Conservation (phyloP, 257 asterid species). For the Solanum microdontum region DNA sequence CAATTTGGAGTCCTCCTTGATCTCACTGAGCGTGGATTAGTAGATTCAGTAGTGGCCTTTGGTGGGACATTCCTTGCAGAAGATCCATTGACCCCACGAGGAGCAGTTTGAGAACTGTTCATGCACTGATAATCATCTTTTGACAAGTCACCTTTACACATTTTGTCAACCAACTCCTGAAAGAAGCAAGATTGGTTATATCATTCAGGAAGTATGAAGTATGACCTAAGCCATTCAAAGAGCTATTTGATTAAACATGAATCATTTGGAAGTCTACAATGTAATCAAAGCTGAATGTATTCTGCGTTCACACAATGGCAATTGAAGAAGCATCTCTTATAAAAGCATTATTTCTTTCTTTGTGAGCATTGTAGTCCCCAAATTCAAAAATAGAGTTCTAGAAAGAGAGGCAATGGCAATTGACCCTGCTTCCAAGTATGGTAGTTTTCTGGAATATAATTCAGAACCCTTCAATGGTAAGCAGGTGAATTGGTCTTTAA, state of each 20-base stretch:
- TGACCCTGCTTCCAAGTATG: not conserved
- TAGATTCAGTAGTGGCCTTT: slow-evolving; percentile 34
- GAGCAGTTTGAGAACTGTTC: slow-evolving; percentile 36
- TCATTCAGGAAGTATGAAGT: not conserved
- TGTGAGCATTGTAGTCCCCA: not conserved
- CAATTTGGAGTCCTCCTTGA: slow-evolving; percentile 94
- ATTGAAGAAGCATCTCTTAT: not conserved
- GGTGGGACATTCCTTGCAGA: slow-evolving; percentile 25
- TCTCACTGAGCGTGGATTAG: slow-evolving; percentile 69
- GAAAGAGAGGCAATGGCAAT: not conserved
- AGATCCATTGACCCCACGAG: slow-evolving; percentile 15
- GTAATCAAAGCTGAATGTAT: not conserved
- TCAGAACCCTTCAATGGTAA: not conserved
- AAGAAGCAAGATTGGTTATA: not conserved
- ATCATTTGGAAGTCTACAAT: not conserved
- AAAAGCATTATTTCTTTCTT: not conserved
- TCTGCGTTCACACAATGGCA: not conserved
- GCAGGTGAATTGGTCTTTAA: not conserved
- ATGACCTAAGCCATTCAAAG: not conserved
- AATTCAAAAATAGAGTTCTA: not conserved
- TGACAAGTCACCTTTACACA: slow-evolving; percentile 65
- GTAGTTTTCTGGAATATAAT: not conserved
- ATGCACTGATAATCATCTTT: slow-evolving; percentile 73
- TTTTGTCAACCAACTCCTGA: slow-evolving; percentile 75
- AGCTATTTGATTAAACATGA: not conserved